phyloP scores from a whole-genome alignment of 345 rosid species.

The Citropsis articulata region DNA sequence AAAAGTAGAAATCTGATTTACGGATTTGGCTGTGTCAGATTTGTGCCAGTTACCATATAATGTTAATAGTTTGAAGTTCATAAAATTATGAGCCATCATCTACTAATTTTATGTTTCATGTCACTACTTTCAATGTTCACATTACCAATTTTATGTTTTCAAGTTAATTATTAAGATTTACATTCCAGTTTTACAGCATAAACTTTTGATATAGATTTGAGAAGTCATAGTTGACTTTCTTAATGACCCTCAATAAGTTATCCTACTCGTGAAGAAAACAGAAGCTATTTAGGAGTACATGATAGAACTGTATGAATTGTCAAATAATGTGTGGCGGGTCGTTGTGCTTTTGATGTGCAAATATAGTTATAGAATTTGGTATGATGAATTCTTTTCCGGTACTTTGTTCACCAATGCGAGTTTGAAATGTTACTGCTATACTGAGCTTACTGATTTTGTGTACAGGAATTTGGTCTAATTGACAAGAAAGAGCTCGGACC shows the following conservation, averaged over 20 bases:
- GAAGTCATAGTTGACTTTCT: too few relatives aligned
- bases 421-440: background rate
- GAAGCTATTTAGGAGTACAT: background rate
- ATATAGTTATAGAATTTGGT: background rate
- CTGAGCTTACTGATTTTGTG: background rate
- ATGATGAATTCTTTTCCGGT: background rate
- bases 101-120: background rate
- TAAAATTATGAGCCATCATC: background rate
- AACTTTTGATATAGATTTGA: background rate
- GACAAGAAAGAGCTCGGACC: slow-evolving; percentile 99
- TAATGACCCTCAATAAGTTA: too few relatives aligned
- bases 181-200: background rate
- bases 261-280: background rate
- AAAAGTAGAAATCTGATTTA: background rate
- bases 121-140: too few relatives aligned
- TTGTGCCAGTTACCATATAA: background rate
- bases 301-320: background rate
- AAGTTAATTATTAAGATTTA: background rate
- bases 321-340: background rate
- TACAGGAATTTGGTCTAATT: slow-evolving; percentile 90
- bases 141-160: background rate
- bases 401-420: background rate
- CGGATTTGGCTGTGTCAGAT: background rate
- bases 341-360: background rate
- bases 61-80: background rate